Conservation (phyloP, 78 protist genomes). For the Dictyostelium firmibasis region DNA sequence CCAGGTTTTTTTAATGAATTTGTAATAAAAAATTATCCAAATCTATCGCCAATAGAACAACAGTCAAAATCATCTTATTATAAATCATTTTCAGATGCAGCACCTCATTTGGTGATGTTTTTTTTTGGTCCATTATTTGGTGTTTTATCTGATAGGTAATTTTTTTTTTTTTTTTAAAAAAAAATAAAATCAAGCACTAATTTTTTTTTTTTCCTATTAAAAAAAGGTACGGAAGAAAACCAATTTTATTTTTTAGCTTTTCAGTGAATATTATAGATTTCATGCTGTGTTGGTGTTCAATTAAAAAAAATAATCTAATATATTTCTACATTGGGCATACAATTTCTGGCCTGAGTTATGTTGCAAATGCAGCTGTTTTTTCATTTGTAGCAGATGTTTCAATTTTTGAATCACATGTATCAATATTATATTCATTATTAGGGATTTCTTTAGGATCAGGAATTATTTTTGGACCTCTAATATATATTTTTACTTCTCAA, state of each 20-base stretch:
- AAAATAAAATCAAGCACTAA: too few species aligned
- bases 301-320: neutral
- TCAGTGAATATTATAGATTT: neutral
- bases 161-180: too few species aligned
- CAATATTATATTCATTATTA: neutral
- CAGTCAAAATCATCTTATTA: neutral
- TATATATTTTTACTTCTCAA: neutral
- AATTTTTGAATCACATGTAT: neutral
- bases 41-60: neutral
- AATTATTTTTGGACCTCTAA: neutral
- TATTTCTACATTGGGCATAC: neutral
- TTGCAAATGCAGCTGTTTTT: neutral
- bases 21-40: constrained; percentile 8
- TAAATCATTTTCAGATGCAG: constrained; percentile 8
- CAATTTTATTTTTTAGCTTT: neutral
- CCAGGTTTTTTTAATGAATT: neutral
- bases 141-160: neutral
- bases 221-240: neutral
- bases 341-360: neutral
- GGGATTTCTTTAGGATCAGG: neutral
- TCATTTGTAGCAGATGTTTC: neutral
- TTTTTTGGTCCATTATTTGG: neutral
- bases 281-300: neutral
- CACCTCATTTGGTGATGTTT: neutral
- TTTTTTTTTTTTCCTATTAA: too few species aligned